Conservation (phyloP, 2,329 filamentous ascomycete genomes). For the Microcyclospora pomicola region DNA sequence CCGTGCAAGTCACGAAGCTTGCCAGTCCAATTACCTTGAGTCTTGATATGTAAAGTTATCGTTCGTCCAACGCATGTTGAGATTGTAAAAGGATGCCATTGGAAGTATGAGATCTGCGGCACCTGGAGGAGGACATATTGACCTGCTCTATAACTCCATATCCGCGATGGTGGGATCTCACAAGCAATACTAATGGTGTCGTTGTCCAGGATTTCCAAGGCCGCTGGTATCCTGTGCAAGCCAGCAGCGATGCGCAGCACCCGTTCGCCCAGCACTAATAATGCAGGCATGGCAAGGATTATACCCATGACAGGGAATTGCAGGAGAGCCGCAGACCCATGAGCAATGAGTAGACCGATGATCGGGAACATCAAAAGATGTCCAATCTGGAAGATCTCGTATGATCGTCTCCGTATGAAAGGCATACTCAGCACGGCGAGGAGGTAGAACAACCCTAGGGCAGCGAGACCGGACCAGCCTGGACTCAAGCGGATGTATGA, state of each 20-base stretch:
- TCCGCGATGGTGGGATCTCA: constrained; percentile 33
- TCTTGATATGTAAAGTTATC: constrained; percentile 45
- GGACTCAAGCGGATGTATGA: constrained; percentile 36
- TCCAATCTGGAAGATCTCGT: constrained; percentile 44
- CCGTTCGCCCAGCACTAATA: constrained; percentile 39
- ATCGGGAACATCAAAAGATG: constrained; percentile 47
- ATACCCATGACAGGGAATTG: constrained; percentile 45
- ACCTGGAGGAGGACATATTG: constrained; percentile 46
- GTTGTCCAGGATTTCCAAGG: constrained; percentile 36
- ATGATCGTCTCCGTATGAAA: constrained; percentile 37
- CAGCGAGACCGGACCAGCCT: constrained; percentile 38
- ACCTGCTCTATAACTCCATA: constrained; percentile 43
- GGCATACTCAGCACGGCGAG: constrained; percentile 38
- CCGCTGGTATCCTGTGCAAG: constrained; percentile 36
- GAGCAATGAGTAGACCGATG: constrained; percentile 41
- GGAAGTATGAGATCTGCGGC: constrained; percentile 38
- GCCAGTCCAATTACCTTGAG: constrained; percentile 43
- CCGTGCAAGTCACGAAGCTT: constrained; percentile 30
- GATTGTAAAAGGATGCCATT: constrained; percentile 48
- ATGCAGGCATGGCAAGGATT: constrained; percentile 40
- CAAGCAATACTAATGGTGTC: constrained; percentile 40
- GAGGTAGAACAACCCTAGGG: constrained; percentile 37
- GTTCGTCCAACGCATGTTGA: constrained; percentile 40
- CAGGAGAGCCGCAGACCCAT: constrained; percentile 38
- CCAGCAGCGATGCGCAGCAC: constrained; percentile 32